Evolutionary conservation across 495 filamentous ascomycete genomes (phyloP).

Genomic region (Xylaria palmicola): DNA sequence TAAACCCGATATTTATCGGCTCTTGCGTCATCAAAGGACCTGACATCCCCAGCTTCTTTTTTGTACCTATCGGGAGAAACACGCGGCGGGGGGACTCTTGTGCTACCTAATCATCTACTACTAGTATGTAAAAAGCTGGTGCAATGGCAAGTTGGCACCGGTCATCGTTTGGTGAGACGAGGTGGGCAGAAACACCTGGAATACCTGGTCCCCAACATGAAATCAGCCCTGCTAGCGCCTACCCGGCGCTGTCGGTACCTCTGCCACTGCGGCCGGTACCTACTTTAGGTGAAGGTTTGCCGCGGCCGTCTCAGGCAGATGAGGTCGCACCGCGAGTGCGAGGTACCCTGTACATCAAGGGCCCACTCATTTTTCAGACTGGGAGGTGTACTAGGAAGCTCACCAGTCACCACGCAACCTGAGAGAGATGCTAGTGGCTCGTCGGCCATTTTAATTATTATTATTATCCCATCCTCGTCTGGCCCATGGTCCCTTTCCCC

Average conservation of each 20-base stretch:
- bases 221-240: neutral
- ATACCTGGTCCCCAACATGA: constrained; percentile 9
- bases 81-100: too few relatives aligned
- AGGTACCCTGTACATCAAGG: neutral
- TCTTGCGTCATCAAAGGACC: too few relatives aligned
- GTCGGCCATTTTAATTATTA: constrained; percentile 14
- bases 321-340: neutral
- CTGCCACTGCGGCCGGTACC: neutral
- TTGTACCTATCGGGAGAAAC: too few relatives aligned
- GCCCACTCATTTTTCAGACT: neutral
- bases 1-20: too few relatives aligned
- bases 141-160: neutral
- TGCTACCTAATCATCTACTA: too few relatives aligned
- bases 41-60: too few relatives aligned
- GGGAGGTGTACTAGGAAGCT: neutral
- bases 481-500: neutral
- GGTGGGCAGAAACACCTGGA: constrained; percentile 2
- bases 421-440: constrained; percentile 9
- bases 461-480: constrained; percentile 8
- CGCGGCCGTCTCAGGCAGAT: neutral
- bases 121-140: neutral
- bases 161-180: neutral
- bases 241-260: neutral
- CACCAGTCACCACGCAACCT: neutral
- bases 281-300: neutral